Evolutionary conservation across 192 early-diverging fungal genomes (phyloP).

Genomic region (Lunasporangiospora selenospora): DNA sequence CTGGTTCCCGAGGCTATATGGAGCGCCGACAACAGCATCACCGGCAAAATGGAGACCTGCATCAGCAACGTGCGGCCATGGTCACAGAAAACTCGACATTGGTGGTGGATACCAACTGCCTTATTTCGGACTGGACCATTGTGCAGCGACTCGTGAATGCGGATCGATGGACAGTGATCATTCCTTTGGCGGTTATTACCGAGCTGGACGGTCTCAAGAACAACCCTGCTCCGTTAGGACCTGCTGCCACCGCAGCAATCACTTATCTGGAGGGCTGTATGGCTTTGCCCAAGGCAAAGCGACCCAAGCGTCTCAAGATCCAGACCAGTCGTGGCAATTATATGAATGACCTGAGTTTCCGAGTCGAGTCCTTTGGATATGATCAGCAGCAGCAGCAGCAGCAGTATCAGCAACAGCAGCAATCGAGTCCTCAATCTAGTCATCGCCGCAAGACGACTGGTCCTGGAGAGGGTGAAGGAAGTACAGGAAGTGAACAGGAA

Average conservation of each 20-base stretch:
- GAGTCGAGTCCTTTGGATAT: slow-evolving; percentile 59
- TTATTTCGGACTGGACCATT: slow-evolving; percentile 55
- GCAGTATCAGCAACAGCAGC: slow-evolving; percentile 1
- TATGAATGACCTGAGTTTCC: slow-evolving; percentile 59
- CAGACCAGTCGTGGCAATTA: slow-evolving; percentile 66
- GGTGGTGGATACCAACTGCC: slow-evolving; percentile 66
- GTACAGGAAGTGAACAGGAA: no score
- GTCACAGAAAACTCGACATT: slow-evolving; percentile 49
- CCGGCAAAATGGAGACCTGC: not conserved
- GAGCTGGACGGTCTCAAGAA: slow-evolving; percentile 61
- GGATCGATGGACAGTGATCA: slow-evolving; percentile 57
- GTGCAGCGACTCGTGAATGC: slow-evolving; percentile 51
- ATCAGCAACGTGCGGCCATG: slow-evolving; percentile 22
- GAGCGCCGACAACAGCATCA: slow-evolving; percentile 14
- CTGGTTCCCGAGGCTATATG: slow-evolving; percentile 4
- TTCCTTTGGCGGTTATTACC: slow-evolving; percentile 63
- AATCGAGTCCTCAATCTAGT: no score
- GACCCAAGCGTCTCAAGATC: slow-evolving; percentile 52
- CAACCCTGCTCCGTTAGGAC: slow-evolving; percentile 58
- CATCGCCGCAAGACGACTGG: no score
- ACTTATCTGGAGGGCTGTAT: slow-evolving; percentile 52
- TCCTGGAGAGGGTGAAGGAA: no score
- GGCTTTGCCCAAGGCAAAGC: slow-evolving; percentile 6
- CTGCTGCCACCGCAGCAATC: slow-evolving; percentile 51
- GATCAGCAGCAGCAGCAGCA: slow-evolving; percentile 35